Base-by-base conservation (phyloP, 768 basidiomycete genomes). In the Tricholoma bakamatsutake region DNA sequence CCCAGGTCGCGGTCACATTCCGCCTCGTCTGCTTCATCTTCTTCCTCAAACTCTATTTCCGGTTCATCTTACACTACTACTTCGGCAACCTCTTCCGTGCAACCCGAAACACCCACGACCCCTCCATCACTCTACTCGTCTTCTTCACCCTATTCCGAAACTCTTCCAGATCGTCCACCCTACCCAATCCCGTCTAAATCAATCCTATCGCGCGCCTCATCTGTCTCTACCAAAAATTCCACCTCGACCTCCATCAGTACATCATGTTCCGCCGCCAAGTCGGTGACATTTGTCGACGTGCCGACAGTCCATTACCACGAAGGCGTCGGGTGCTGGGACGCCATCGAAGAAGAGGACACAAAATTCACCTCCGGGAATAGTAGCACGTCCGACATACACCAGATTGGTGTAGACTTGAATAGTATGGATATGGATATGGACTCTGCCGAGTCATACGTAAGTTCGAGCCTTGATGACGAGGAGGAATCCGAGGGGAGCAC, bases 271-370 rank as follows among this genome's bases (percentile, higher is more conserved):
- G 63, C 69, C 5, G 71, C 66, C 60, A 82, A 82, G 52, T 85
- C 83, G 33, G 87, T 89, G 50, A 89, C 85, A 60, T 89, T 88
- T 58, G 82, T 83, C 28, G 84, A 86, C 55, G 72, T 75, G 52
- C 85, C 86, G 13, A 85, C 78, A 2, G 74, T 87, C 8, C 79
- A 85, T 63, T 83, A 84, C 54, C 60, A 60, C 13, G 45, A 53
- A 42, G 57, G 52, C 12, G 54, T 43, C 24, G 50, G 51, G 12
- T 5, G 33, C 12, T 34, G 57, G 39, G 39, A 43, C 12, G 46
- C n/a, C 57, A 58, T 64, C 28, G 56, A 61, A 28, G 62, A 57
- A 24, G 55, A 52, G 42, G 61, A 48, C 28, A 3, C 15, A 7
- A 48, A 48, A 17, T 17, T 1, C 8, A 4, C n/a, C 21, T 31